Evolutionary conservation across 331 rosid species (phyloP), one percentile per base, ranked within the genome.

Genomic region (Rosa hybrid): DNA sequence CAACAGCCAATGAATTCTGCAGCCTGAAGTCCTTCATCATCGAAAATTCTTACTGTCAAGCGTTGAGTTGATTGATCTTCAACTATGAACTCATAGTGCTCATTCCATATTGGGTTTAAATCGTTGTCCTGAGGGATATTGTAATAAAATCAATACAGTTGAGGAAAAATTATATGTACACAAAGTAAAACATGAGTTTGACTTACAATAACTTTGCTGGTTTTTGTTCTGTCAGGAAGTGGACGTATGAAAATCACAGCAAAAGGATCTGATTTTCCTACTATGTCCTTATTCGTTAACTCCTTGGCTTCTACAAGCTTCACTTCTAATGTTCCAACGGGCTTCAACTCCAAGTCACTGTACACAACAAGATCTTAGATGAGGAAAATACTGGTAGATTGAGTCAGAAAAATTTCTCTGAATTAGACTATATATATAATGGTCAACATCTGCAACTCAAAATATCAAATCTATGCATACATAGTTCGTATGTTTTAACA

Each of bases 211-310:
- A 83, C 83, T 89, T 89, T 91, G 78, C 98, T 95, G 82, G 90
- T 89, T 87, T 89, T 87, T 78, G 82, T 93, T 82, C 80, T 88
- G 81, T 86, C 90, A 30, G 88, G 95, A 57, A 95, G 86, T 8
- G 99, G 99, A 44, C 99, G 98, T 56, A 95, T 82, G 85, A 91
- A 95, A 42, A 93, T 12, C 49, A 56, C 81, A 68, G 96, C 96
- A 81, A 44, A 95, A 83, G 99, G 98, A 88, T 95, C 99, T 3
- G 99, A 95, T 86, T 93, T 95, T 70, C 99, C 98, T 48, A 95
- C 68, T 8, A 95, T 0, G 86, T 95, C 99, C 87, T 87, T 95
- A 74, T 95, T 95, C 67, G 81, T 0, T 51, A 95, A 85, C 46
- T 81, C 93, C 91, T 88, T 95, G 69, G 98, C 99, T 79, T 93